Evolutionary conservation across 768 basidiomycete species (phyloP).

Genomic region (Lactarius sp.): DNA sequence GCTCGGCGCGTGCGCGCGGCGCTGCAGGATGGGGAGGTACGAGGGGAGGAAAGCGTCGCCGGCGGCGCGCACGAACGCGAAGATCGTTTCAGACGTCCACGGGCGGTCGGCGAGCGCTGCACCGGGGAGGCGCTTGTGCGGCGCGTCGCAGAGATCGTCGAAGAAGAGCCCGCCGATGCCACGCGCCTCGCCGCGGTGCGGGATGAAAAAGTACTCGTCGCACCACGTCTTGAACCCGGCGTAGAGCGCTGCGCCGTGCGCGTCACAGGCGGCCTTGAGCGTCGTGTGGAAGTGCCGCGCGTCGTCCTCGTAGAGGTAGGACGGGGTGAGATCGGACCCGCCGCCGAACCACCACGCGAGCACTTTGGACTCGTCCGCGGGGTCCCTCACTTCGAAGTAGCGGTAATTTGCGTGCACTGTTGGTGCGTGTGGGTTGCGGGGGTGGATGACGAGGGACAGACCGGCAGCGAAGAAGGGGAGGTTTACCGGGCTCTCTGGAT

Average conservation of each 20-base stretch:
- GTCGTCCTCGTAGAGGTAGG: slow-evolving; percentile 87
- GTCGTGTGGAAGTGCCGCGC: slow-evolving; percentile 81
- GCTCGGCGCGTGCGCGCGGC: slow-evolving; percentile 49
- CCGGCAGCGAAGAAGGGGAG: slow-evolving; percentile 94
- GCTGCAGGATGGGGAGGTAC: slow-evolving; percentile 80
- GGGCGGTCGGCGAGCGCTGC: slow-evolving; percentile 41
- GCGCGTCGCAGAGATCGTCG: slow-evolving; percentile 75
- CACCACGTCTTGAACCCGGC: slow-evolving; percentile 90
- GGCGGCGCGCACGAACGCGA: slow-evolving; percentile 64
- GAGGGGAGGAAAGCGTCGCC: slow-evolving; percentile 84
- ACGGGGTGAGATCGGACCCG: slow-evolving; percentile 90
- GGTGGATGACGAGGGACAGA: slow-evolving; percentile 89
- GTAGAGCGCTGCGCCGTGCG: slow-evolving; percentile 64
- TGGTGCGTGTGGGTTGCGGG: slow-evolving; percentile 87
- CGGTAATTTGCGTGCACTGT: slow-evolving; percentile 96
- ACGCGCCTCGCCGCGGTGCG: slow-evolving; percentile 79
- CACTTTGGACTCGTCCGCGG: slow-evolving; percentile 38
- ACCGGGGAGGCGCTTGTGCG: slow-evolving; percentile 58
- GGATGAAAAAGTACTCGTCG: slow-evolving; percentile 94
- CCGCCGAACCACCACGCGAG: slow-evolving; percentile 99
- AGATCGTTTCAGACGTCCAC: slow-evolving; percentile 60
- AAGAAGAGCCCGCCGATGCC: slow-evolving; percentile 96
- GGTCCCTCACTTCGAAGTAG: slow-evolving; percentile 82
- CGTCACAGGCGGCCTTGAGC: slow-evolving; percentile 70
- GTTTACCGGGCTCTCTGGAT: slow-evolving; percentile 48